Conservation (phyloP, 2,329 filamentous ascomycete genomes). For the Dothideomycetidae sp. region DNA sequence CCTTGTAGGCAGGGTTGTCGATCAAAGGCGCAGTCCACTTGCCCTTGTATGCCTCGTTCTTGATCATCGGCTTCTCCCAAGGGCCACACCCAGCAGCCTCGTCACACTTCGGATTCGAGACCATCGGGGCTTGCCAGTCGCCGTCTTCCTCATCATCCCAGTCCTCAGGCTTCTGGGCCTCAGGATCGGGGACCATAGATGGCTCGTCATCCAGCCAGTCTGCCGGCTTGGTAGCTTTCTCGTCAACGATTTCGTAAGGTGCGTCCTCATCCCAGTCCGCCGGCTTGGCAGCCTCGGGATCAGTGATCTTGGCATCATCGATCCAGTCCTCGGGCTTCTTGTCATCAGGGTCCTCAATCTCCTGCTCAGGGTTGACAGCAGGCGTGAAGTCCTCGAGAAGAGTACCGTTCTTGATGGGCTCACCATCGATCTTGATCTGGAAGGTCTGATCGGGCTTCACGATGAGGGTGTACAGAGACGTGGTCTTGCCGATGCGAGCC, state of each 20-base stretch:
- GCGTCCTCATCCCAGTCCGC: constrained; percentile 99
- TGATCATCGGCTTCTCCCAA: constrained; percentile 83
- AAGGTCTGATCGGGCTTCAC: constrained; percentile 95
- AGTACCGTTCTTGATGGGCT: constrained; percentile 73
- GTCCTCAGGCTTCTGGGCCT: constrained; percentile 94
- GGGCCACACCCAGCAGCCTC: constrained; percentile 87
- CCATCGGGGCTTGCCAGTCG: constrained; percentile 82
- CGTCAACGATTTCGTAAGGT: constrained; percentile 88
- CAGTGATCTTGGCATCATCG: constrained; percentile 77
- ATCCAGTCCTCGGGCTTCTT: constrained; percentile 93
- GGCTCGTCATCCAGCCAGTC: constrained; percentile 95
- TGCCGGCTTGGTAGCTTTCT: constrained; percentile 77
- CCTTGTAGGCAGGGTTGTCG: constrained; percentile 98
- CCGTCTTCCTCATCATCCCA: constrained; percentile 99
- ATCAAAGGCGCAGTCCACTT: constrained; percentile 89
- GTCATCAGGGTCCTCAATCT: constrained; percentile 92
- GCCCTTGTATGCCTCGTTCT: constrained; percentile 97
- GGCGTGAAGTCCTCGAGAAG: constrained; percentile 89
- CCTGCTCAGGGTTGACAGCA: constrained; percentile 81
- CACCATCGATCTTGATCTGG: constrained; percentile 80
- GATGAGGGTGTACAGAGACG: constrained; percentile 90
- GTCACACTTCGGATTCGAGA: constrained; percentile 91
- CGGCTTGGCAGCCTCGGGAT: constrained; percentile 89
- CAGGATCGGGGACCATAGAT: constrained; percentile 70
- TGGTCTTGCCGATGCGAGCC: constrained; percentile 80